Conservation (phyloP, 768 basidiomycete genomes). For the Hydnomerulius pinastri region DNA sequence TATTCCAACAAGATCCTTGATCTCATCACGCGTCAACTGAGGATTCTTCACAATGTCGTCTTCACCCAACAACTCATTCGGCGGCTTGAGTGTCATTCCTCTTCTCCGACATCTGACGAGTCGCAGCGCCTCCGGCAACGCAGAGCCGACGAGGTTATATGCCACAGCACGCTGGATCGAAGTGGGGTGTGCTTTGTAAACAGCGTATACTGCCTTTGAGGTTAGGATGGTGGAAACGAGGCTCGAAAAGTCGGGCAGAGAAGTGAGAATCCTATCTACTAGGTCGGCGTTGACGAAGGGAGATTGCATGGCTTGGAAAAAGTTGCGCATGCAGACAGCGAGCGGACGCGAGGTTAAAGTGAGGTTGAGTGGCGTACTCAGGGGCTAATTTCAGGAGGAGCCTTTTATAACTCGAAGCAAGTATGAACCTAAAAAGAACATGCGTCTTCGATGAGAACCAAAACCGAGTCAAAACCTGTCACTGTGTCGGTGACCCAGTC, state of each 20-base stretch:
- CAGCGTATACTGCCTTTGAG: constrained; percentile 25
- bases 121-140: constrained; percentile 30
- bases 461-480: too few species aligned
- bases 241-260: constrained; percentile 25
- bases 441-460: too few species aligned
- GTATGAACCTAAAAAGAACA: too few species aligned
- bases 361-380: too few species aligned
- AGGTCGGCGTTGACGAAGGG: constrained; percentile 32
- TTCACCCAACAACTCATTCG: constrained; percentile 4
- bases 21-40: constrained; percentile 20
- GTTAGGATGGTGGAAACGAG: constrained; percentile 23
- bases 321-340: background rate
- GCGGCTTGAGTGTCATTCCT: background rate
- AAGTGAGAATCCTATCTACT: constrained; percentile 27
- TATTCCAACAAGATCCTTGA: constrained; percentile 17
- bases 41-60: constrained; percentile 20
- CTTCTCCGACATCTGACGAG: constrained; percentile 19
- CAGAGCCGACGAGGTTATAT: constrained; percentile 30
- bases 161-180: constrained; percentile 31
- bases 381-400: too few species aligned
- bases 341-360: background rate
- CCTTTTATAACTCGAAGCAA: too few species aligned
- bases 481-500: too few species aligned
- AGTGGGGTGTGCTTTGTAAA: constrained; percentile 28
- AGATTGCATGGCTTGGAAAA: constrained; percentile 1